Base-by-base conservation (phyloP, 495 filamentous ascomycete genomes). In the Chaetomium cochliodes region DNA sequence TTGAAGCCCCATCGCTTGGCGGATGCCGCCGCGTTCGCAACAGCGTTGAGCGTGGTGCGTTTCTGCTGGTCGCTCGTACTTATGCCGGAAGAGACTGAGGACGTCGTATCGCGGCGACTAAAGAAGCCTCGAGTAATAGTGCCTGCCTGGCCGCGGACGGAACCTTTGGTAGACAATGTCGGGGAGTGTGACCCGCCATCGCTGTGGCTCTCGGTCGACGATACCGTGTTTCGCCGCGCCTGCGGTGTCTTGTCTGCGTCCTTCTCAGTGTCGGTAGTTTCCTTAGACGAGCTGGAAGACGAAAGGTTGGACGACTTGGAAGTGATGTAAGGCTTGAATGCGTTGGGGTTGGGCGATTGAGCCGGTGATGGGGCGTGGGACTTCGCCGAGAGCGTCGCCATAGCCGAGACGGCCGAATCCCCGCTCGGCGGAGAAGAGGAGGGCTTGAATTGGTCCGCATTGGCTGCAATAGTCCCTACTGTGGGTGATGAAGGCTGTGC, bases 1-100 rank as follows among this genome's bases (percentile, higher is more conserved):
- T 85, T 88, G 79, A 86, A 84, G 20, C 90, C 85, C 93, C 92
- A 97, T 74, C 90, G 92, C 73, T 89, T 93, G 3, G 92, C 91
- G 15, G 85, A 87, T 6, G 89, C 87, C 18, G 91, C 90, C 5
- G 87, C 91, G 51, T 87, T 87, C 0, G 87, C 85, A 42, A 96
- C 81, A 5, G 88, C 85, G 30, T 85, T 80, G 33, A 86, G 61
- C 3, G 81, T 75, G 51, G 76, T 77, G 15, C 78, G 74, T 66
- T 81, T 84, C 13, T 78, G 69, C 13, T 54, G 18, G 2, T 72
- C 69, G 15, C 59, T 70, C 5, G 60, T 51, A 25, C 71, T 65
- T 9, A 74, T 68, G 2, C 50, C 60, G 5, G 74, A 70, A 6
- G 62, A 28, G 9, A 62, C 49, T 5, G 70, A 65, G 9, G 70